phyloP scores from a whole-genome alignment of 305 asterid genomes.

The Lippia alba region DNA sequence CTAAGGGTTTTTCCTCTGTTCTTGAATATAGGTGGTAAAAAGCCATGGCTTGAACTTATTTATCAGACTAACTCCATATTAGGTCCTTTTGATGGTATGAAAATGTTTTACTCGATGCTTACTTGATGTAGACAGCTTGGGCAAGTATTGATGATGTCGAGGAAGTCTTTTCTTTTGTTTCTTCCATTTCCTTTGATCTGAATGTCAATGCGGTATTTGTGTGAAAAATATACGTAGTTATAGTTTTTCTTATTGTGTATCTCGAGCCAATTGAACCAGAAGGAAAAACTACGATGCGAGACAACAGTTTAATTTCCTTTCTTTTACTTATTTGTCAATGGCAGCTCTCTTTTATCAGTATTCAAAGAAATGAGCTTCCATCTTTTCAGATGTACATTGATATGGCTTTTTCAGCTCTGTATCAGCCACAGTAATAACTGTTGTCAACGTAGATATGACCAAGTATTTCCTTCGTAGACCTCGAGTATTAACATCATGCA shows the following conservation, averaged over 20 bases:
- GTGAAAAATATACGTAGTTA: not conserved
- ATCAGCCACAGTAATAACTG: not conserved
- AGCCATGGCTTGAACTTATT: not conserved
- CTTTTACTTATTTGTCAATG: not conserved
- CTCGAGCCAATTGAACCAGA: not conserved
- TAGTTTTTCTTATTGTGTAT: not conserved
- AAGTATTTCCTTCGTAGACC: not conserved
- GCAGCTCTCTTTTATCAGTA: too few species aligned
- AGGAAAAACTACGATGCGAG: not conserved
- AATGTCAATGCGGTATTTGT: not conserved
- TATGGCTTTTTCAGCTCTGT: not conserved
- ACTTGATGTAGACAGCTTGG: constrained; percentile 7
- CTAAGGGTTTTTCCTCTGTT: not conserved
- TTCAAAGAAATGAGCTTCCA: not conserved
- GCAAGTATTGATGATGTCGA: not conserved
- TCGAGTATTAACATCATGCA: not conserved
- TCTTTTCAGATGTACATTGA: not conserved
- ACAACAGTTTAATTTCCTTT: not conserved
- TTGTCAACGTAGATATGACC: not conserved
- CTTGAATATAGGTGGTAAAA: not conserved
- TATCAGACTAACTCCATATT: not conserved
- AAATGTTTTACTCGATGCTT: not conserved
- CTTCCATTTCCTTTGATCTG: not conserved
- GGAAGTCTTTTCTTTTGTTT: not conserved
- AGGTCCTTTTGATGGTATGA: not conserved